Conservation (phyloP, 2,329 filamentous ascomycete species). For the Coccinonectria pachysandricola region DNA sequence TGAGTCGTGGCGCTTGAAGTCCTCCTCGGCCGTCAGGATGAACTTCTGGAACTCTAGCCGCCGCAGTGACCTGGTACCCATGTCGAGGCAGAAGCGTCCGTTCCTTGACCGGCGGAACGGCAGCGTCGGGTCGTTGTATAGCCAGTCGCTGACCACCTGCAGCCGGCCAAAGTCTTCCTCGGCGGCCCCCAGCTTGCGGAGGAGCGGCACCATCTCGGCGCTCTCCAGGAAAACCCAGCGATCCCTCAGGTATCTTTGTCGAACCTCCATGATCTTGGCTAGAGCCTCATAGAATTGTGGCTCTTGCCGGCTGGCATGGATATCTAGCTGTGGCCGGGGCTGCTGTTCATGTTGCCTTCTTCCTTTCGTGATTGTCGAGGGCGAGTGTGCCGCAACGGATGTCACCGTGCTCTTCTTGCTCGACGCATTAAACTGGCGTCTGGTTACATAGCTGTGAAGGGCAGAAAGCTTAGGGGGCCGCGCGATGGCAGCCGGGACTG, state of each 20-base stretch:
- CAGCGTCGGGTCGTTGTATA: slow-evolving; percentile 16
- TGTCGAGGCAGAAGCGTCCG: slow-evolving; percentile 17
- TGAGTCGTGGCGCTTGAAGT: slow-evolving; percentile 20
- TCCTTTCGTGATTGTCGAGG: too few relatives aligned
- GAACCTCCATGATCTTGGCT: slow-evolving; percentile 12
- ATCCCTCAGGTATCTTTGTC: slow-evolving; percentile 10
- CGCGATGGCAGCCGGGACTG: too few relatives aligned
- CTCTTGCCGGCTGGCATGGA: too few relatives aligned
- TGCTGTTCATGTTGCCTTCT: too few relatives aligned
- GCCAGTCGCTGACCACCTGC: slow-evolving; percentile 12
- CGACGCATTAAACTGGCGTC: too few relatives aligned
- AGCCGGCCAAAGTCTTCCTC: slow-evolving; percentile 15
- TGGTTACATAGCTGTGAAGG: too few relatives aligned
- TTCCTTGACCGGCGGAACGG: slow-evolving; percentile 14
- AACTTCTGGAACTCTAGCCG: slow-evolving; percentile 19
- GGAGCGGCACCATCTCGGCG: slow-evolving; percentile 14
- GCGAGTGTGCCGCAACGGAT: too few relatives aligned
- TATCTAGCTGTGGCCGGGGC: too few relatives aligned
- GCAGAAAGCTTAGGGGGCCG: too few relatives aligned
- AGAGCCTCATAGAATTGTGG: slow-evolving; percentile 14
- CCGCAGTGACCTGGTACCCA: slow-evolving; percentile 11
- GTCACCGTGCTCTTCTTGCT: too few relatives aligned
- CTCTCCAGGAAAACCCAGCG: slow-evolving; percentile 15
- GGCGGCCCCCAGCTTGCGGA: slow-evolving; percentile 13
- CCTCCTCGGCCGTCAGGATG: slow-evolving; percentile 15